Base-by-base conservation (phyloP, 2,329 filamentous ascomycete genomes). In the Endocalyx cinctus region DNA sequence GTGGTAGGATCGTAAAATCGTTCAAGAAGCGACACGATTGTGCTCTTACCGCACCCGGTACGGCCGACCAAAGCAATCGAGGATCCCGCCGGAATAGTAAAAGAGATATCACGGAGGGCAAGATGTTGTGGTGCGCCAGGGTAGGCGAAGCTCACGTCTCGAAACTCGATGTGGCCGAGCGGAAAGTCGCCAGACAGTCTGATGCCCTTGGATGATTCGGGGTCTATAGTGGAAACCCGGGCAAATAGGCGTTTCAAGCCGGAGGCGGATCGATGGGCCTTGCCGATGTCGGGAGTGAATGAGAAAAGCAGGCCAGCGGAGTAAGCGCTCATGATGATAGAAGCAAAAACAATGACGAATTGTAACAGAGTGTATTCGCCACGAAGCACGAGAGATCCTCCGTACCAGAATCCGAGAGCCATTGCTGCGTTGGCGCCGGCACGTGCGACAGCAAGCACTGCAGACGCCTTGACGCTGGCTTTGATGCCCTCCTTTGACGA, bases 1-100 rank as follows among this genome's bases (percentile, higher is more conserved):
- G 58, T 55, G 0, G 57, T 62, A 0, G 72, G 70, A 25, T 76
- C 67, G 42, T 81, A 78, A 17, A 79, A 63, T 17, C 77, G 61
- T 22, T 70, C 63, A 2, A 74, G 50, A 4, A 79, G 55, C 4
- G 63, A 66, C 2, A 71, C 67, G 10, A 46, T 34, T 4, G 43
- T 46, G n/a, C 37, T 41, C 26, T 46, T 48, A 5, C 45, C 60
- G 27, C 55, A 57, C 1, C 63, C 63, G 1, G 58, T 63, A 1
- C 57, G 54, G 0, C 64, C 64, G 11, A 68, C 64, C n/a, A 67
- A 51, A 2, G 64, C 64, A 0, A 63, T 67, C 20, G 51, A 43
- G 20, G 54, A 56, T 17, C 55, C 54, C 3, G 56, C 48, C 19
- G 43, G 31, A 29, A 58, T 49, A 7, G 31, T 46, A 12, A 59